phyloP scores from a whole-genome alignment of 176 grass and related monocot species.

The Juncus inflexus region DNA sequence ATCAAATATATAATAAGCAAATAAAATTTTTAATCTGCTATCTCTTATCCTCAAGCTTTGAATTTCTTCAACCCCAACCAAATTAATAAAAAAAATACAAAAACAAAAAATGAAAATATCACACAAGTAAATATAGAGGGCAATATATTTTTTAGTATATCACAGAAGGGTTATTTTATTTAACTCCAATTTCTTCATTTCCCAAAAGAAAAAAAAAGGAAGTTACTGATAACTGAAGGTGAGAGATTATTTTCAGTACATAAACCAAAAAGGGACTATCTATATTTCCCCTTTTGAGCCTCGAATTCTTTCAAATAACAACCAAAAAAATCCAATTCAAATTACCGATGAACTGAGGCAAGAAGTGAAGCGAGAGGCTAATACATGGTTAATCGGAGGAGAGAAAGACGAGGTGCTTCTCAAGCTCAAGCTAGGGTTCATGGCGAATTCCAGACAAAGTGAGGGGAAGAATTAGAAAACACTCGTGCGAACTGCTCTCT shows the following conservation, averaged over 20 bases:
- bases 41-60: not conserved
- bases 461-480: not conserved
- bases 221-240: no score
- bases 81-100: not conserved
- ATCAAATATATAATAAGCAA: no score
- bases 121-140: not conserved
- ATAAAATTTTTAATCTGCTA: no score
- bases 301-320: not conserved
- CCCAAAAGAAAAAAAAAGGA: no score
- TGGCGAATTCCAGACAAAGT: conserved; percentile 2
- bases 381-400: conserved; percentile 40
- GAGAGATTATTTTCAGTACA: no score
- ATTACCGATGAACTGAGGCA: conserved; percentile 9
- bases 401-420: conserved; percentile 44
- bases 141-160: no score
- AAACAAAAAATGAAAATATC: not conserved
- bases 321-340: conserved; percentile 11
- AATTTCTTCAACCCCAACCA: not conserved
- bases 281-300: no score
- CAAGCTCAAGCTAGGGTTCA: conserved; percentile 41
- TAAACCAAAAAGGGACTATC: no score
- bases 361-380: conserved; percentile 17
- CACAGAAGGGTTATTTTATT: no score
- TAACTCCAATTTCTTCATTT: no score
- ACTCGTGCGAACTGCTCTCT: not conserved